These are phyloP conservation scores for Phytopythium delawarense DNA, from an alignment of 352 stramenopile genomes.

Conservation along the genomic window DNA sequence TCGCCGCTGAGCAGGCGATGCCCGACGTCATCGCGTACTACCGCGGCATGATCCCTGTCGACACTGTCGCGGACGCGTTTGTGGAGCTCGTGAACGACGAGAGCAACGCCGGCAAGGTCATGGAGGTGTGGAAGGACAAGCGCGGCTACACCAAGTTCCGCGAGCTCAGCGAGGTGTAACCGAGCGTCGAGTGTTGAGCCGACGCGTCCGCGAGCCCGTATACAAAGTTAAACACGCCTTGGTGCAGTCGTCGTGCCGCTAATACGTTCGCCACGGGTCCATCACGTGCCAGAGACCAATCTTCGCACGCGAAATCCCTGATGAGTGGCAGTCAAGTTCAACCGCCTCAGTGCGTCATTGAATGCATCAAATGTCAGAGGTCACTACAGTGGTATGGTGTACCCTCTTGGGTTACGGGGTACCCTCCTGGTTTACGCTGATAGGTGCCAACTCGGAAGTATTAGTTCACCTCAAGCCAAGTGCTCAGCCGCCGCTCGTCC, in stretches of 20 bases:
- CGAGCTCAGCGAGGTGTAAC: constrained; percentile 5
- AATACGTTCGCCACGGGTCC: neutral
- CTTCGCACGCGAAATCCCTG: neutral
- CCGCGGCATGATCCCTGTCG: constrained; percentile 11
- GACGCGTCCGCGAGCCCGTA: neutral
- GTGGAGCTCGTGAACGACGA: constrained; percentile 13
- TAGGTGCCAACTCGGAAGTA: neutral
- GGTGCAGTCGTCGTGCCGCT: neutral
- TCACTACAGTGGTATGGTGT: neutral
- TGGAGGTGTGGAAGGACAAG: constrained; percentile 11
- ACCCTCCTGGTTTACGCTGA: neutral
- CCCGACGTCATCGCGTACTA: constrained; percentile 15
- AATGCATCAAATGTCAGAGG: neutral
- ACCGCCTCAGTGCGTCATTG: neutral
- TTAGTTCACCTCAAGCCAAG: too few species aligned
- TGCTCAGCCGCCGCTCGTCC: too few species aligned
- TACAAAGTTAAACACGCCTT: neutral
- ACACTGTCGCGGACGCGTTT: constrained; percentile 11
- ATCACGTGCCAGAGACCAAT: neutral
- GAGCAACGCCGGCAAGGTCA: constrained; percentile 10
- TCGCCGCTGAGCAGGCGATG: constrained; percentile 17
- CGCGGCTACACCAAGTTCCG: constrained; percentile 5
- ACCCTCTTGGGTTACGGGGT: neutral
- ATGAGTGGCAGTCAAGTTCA: neutral
- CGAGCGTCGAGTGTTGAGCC: too few species aligned